Evolutionary conservation across 208 protist genomes (phyloP).

Genomic region (Wallacemonas rigidus): DNA sequence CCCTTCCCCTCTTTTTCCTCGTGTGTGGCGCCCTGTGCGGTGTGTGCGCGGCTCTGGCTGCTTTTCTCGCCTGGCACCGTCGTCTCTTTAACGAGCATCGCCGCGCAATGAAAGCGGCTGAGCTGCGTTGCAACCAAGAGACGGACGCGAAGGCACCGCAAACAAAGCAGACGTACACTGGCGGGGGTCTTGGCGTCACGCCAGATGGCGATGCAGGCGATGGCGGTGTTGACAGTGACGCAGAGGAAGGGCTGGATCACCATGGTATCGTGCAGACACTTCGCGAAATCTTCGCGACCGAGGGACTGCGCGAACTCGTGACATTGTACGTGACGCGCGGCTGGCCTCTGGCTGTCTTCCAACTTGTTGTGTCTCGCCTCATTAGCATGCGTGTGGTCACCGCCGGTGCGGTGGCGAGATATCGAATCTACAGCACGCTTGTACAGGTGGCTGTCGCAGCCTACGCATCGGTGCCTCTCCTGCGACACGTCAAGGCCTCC

Average conservation of each 20-base stretch:
- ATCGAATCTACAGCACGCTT: slow-evolving; percentile 21
- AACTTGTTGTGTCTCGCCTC: slow-evolving; percentile 10
- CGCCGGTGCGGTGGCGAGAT: slow-evolving; percentile 7
- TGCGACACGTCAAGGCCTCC: slow-evolving; percentile 8
- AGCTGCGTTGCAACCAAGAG: not conserved
- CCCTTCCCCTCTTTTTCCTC: slow-evolving; percentile 10
- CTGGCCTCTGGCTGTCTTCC: slow-evolving; percentile 23
- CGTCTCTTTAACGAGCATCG: slow-evolving; percentile 16
- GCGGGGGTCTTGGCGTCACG: not conserved
- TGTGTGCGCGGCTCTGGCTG: slow-evolving; percentile 4
- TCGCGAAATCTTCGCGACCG: slow-evolving; percentile 4
- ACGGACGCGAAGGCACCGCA: not conserved
- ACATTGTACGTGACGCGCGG: slow-evolving; percentile 18
- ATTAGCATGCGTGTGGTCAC: slow-evolving; percentile 16
- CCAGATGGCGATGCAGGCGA: not conserved
- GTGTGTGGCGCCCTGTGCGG: slow-evolving; percentile 4
- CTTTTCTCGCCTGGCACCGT: slow-evolving; percentile 9
- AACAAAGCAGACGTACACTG: not conserved
- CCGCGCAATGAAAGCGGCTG: not conserved
- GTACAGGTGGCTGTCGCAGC: slow-evolving; percentile 8
- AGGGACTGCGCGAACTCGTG: slow-evolving; percentile 20
- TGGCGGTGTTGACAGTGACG: not conserved
- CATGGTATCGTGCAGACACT: not conserved
- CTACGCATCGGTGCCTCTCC: slow-evolving; percentile 2
- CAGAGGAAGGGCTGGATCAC: not conserved